These are phyloP conservation scores for Vanilla planifolia DNA, from an alignment of 106 monocot genomes.

Conservation along the genomic window DNA sequence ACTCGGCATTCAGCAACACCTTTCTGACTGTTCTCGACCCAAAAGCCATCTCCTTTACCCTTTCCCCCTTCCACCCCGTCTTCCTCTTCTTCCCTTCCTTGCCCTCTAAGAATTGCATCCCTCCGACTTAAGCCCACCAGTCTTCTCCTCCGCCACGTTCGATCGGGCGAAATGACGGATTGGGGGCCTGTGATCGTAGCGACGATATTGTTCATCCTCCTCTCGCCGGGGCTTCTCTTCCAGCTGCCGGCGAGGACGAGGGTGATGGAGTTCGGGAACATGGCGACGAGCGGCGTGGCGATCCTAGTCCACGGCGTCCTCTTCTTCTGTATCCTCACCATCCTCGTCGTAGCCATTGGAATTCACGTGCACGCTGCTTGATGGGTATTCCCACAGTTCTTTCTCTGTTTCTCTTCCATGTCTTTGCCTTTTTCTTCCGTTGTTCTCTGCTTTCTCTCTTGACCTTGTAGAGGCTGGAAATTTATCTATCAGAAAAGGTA, in stretches of 20 bases:
- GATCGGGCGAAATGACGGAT: slow-evolving; percentile 1
- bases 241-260: slow-evolving; percentile 22
- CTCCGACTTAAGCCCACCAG: not conserved
- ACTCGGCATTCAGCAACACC: not conserved
- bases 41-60: slow-evolving; percentile 1
- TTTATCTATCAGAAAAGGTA: too few relatives aligned
- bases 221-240: slow-evolving; percentile 20
- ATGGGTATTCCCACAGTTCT: not conserved
- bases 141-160: too few relatives aligned
- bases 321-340: slow-evolving; percentile 24
- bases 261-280: slow-evolving; percentile 25
- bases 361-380: slow-evolving; percentile 25
- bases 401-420: not conserved
- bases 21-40: not conserved
- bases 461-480: too few relatives aligned
- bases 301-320: slow-evolving; percentile 22
- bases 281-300: slow-evolving; percentile 16
- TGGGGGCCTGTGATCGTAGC: slow-evolving; percentile 22
- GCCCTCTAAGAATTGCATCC: slow-evolving; percentile 16
- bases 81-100: slow-evolving; percentile 11
- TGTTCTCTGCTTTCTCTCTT: too few relatives aligned
- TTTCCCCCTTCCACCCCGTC: not conserved
- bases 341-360: slow-evolving; percentile 18
- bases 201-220: slow-evolving; percentile 17
- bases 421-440: not conserved